Conservation (phyloP, 179 eudicot genomes). For the Beta lomatogona region DNA sequence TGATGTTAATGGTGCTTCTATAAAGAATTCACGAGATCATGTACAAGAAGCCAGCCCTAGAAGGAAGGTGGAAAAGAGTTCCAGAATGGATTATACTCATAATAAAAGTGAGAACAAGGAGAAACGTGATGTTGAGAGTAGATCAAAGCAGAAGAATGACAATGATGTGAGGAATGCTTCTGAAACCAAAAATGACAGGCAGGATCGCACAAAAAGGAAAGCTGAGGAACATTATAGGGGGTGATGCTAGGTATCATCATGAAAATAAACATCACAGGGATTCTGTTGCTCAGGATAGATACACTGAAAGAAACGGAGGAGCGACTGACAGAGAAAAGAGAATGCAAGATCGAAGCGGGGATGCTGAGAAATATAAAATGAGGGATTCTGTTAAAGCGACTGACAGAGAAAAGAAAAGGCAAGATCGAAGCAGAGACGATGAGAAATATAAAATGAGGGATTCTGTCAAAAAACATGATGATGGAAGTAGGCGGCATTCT, state of each 20-base stretch:
- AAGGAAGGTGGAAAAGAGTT: slow-evolving; percentile 43
- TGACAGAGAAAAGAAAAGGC: slow-evolving; percentile 54
- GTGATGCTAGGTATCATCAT: slow-evolving; percentile 42
- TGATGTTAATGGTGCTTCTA: not conserved
- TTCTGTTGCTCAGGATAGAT: slow-evolving; percentile 39
- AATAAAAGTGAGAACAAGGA: slow-evolving; percentile 43
- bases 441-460: slow-evolving; percentile 48
- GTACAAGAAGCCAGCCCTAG: slow-evolving; percentile 38
- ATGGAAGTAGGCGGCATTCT: slow-evolving; percentile 38
- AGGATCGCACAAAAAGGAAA: slow-evolving; percentile 41
- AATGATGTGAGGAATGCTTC: slow-evolving; percentile 31
- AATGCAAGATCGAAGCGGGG: slow-evolving; percentile 53
- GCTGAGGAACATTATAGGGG: slow-evolving; percentile 38
- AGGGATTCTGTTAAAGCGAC: slow-evolving; percentile 41
- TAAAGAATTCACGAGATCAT: slow-evolving; percentile 29
- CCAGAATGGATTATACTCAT: slow-evolving; percentile 37
- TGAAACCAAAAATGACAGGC: slow-evolving; percentile 40
- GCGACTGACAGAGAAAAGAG: slow-evolving; percentile 53
- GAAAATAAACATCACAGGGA: slow-evolving; percentile 45
- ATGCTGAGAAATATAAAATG: slow-evolving; percentile 52
- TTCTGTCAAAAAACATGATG: slow-evolving; percentile 49
- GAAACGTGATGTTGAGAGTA: slow-evolving; percentile 35
- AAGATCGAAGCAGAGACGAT: slow-evolving; percentile 54
- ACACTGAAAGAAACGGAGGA: slow-evolving; percentile 54
- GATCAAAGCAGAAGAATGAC: slow-evolving; percentile 28